Evolutionary conservation across 805 yeast genomes (phyloP).

Genomic region (Candida insectalens): DNA sequence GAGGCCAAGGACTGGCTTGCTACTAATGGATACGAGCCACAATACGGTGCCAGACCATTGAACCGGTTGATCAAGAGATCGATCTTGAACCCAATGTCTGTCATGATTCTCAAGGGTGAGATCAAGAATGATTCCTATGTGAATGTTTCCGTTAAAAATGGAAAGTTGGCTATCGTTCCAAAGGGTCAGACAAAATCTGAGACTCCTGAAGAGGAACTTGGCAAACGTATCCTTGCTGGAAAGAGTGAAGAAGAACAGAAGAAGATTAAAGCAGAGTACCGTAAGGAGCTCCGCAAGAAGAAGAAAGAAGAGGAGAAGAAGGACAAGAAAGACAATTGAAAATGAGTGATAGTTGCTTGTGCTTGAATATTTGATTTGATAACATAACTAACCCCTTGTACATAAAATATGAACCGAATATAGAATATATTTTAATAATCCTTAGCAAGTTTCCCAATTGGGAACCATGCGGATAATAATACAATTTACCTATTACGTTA

Average conservation of each 20-base stretch:
- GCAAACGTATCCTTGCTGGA: background rate
- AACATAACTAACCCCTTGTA: too few relatives aligned
- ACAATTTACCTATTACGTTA: too few relatives aligned
- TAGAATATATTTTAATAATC: too few relatives aligned
- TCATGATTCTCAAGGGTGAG: constrained; percentile 69
- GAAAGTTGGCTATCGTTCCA: constrained; percentile 8
- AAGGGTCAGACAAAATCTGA: background rate
- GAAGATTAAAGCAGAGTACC: background rate
- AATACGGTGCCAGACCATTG: constrained; percentile 94
- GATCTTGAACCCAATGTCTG: constrained; percentile 84
- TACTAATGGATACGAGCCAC: constrained; percentile 79
- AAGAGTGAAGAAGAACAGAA: background rate
- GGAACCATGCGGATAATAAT: too few relatives aligned
- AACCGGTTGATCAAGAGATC: constrained; percentile 80
- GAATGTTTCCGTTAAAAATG: constrained; percentile 32
- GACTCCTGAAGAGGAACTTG: background rate
- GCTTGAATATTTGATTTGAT: too few relatives aligned
- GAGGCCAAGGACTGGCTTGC: constrained; percentile 73
- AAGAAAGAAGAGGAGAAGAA: too few relatives aligned
- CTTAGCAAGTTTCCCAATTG: too few relatives aligned
- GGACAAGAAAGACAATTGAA: too few relatives aligned
- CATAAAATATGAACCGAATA: too few relatives aligned
- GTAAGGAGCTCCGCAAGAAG: too few relatives aligned
- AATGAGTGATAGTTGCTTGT: too few relatives aligned
- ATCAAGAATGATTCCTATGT: constrained; percentile 51